Base-by-base conservation (phyloP, 768 basidiomycete species). In the Podaxis mareebaensis region DNA sequence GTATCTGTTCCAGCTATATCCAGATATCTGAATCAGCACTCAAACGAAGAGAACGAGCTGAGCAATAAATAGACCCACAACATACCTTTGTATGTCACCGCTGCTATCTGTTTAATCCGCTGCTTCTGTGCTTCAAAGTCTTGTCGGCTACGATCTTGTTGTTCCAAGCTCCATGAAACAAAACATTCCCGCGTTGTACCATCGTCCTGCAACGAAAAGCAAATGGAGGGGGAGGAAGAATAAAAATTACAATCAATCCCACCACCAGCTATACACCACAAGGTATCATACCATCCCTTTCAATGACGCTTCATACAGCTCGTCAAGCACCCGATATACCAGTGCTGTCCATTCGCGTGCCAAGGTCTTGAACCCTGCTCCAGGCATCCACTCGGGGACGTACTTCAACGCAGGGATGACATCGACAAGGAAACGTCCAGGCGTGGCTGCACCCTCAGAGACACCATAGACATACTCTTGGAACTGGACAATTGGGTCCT, bases 1-100 rank as follows among this genome's bases (percentile, higher is more conserved):
- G 58, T 55, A 22, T 64, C 64, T n/a, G 44, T 20, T 24, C 39
- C 64, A 54, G 58, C 64, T 64, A 44, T 40, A 22, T 24, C 54
- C 15, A 42, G 20, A 7, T 24, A 26, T 11, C n/a, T 8, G 38
- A 15, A 44, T 58, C n/a, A 30, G 20, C 3, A 15, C 20, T 28
- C 6, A 28, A 51, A 6, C n/a, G 10, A 26, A 22, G 15, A 12
- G 7, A 20, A 33, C 5, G n/a, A 28, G 24, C 40, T 49, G 40
- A 42, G 40, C 4, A 15, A 13, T 4, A 40, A 40, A 40, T 17
- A 42, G 17, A 15, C 40, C 40, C 15, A n/a, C 15, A 48, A 15
- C 53, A 28, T 44, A 56, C 64, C 58, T 15, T 33, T 26, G 28
- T 49, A 60, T 13, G 58, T 11, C n/a, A 58, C 42, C 24, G 22